Base-by-base conservation (phyloP, 495 filamentous ascomycete species). In the Trichoderma orchidacearum region DNA sequence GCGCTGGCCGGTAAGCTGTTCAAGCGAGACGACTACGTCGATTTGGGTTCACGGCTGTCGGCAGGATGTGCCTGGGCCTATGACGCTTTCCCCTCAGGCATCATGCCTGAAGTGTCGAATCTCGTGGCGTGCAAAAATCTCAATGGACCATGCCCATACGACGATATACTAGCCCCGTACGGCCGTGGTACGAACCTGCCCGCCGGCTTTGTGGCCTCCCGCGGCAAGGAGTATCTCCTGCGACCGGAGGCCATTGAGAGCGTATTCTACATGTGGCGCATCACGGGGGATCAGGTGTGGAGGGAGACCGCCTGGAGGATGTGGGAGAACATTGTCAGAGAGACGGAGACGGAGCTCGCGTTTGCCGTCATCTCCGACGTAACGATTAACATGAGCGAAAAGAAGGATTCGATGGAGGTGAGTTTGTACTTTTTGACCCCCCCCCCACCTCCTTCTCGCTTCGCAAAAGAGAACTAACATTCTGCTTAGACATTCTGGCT, bases 51-150 rank as follows among this genome's bases (percentile, higher is more conserved):
- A 35, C 85, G 86, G 63, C 71, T 92, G 17, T 85, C 85, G 0
- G 82, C 89, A 56, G 88, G 87, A 25, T 92, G 87, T 62, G 80
- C 88, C 11, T 91, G 85, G 86, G 79, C 84, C 1, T 91, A 91
- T 64, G 76, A 84, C 56, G 71, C 78, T n/a, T 85, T 85, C 58
- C 58, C 63, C 17, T 81, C 81, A 0, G 87, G 86, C 6, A 84
- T 92, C 60, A 89, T 89, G 85, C 87, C 87, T 1, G 87, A 92
- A 63, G 62, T 64, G 17, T 86, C 86, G 64, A 56, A 65, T 4
- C 62, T 80, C 2, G 60, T 84, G 6, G 73, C 75, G 5, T 92
- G 87, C 18, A 41, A 55, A 0, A 60, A 56, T 1, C 23, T 60
- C 13, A 56, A 61, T 8, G 17, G 34, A 7, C 58, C 60, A 8